Evolutionary conservation across 192 early-diverging fungal genomes (phyloP).

Genomic region (Chytriomyces hyalinus): DNA sequence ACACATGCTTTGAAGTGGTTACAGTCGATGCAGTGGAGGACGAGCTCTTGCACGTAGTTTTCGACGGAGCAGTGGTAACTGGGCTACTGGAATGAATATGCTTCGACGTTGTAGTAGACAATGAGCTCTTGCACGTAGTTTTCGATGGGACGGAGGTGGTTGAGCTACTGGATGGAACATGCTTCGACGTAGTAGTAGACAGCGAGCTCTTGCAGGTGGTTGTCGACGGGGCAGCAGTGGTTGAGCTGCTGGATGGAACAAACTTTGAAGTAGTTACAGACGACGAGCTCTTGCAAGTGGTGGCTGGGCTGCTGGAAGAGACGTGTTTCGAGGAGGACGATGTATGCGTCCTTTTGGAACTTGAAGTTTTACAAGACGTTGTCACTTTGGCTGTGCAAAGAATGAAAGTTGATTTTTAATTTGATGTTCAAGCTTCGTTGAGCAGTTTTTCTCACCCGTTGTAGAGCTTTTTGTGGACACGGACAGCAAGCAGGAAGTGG

Average conservation of each 20-base stretch:
- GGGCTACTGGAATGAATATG: not conserved
- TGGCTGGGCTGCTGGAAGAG: not conserved
- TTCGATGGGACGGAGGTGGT: too few relatives aligned
- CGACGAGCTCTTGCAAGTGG: not conserved
- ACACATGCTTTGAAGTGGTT: too few relatives aligned
- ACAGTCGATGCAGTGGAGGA: not conserved
- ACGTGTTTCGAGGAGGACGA: not conserved
- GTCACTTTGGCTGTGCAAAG: not conserved
- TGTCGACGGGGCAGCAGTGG: too few relatives aligned
- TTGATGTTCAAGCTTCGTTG: not conserved
- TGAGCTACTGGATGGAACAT: too few relatives aligned
- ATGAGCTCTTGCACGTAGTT: too few relatives aligned
- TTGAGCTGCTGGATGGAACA: too few relatives aligned
- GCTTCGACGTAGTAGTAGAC: too few relatives aligned
- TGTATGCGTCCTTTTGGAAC: not conserved
- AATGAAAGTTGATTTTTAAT: not conserved
- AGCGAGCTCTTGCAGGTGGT: too few relatives aligned
- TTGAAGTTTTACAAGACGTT: not conserved
- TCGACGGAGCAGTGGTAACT: not conserved
- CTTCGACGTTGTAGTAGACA: not conserved
- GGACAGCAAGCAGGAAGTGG: not conserved
- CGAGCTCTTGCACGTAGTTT: not conserved
- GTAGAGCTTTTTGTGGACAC: not conserved
- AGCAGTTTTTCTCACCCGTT: not conserved
- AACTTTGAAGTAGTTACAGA: not conserved